Evolutionary conservation across 192 early-diverging fungal species (phyloP).

Genomic region (Coemansia sp.): DNA sequence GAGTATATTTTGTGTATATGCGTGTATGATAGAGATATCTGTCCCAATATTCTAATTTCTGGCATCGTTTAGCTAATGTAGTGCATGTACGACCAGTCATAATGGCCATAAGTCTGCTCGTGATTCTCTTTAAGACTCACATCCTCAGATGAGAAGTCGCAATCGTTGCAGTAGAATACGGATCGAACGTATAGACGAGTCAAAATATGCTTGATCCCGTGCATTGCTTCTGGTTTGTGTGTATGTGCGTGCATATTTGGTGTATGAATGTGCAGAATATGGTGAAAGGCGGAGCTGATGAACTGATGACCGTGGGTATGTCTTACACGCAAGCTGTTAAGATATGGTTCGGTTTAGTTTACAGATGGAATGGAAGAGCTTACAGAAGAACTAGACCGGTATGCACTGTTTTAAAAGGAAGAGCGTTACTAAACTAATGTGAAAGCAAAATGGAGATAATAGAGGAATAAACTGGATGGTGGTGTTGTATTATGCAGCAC

Average conservation of each 20-base stretch:
- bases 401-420: background rate
- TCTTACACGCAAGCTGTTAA: background rate
- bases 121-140: constrained; percentile 22
- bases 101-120: constrained; percentile 26
- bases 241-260: background rate
- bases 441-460: background rate
- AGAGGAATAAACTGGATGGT: background rate
- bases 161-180: constrained; percentile 45
- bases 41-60: too few species aligned
- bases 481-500: background rate
- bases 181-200: constrained; percentile 26
- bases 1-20: background rate
- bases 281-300: background rate
- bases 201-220: constrained; percentile 8
- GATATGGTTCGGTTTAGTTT: background rate
- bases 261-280: background rate
- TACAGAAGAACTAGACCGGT: background rate
- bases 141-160: constrained; percentile 32
- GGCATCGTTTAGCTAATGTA: constrained; percentile 24
- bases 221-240: constrained; percentile 10
- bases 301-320: background rate
- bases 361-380: background rate
- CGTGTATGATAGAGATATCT: background rate
- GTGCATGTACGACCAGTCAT: constrained; percentile 51
- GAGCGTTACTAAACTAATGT: background rate